Evolutionary conservation across 2,329 filamentous ascomycete species (phyloP).

Genomic region (Colletotrichum sp.): DNA sequence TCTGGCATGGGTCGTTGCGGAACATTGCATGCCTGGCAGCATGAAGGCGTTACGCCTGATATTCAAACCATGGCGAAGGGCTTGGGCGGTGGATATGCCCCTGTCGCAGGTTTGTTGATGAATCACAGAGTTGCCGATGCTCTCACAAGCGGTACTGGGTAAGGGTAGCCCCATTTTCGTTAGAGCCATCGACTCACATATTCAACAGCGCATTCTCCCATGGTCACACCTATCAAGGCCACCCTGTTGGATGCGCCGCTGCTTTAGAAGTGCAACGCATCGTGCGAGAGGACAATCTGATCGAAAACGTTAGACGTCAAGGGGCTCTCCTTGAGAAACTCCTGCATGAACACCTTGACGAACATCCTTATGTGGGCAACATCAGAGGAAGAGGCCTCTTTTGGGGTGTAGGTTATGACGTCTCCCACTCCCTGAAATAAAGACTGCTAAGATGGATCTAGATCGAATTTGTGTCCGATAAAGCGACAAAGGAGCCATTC

Average conservation of each 20-base stretch:
- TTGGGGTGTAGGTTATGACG: constrained; percentile 26
- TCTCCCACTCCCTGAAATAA: no score
- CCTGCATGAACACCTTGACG: constrained; percentile 25
- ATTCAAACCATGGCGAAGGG: constrained; percentile 65
- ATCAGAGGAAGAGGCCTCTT: constrained; percentile 34
- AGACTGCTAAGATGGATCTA: not conserved
- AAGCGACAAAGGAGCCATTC: constrained; percentile 30
- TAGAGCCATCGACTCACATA: not conserved
- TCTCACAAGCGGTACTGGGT: constrained; percentile 49
- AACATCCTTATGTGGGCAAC: constrained; percentile 32
- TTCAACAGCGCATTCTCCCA: constrained; percentile 42
- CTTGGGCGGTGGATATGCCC: constrained; percentile 59
- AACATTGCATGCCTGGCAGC: constrained; percentile 10
- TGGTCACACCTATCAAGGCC: constrained; percentile 68
- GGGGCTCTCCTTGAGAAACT: constrained; percentile 39
- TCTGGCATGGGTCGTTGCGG: constrained; percentile 15
- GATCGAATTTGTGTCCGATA: constrained; percentile 33
- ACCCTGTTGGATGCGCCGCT: constrained; percentile 63
- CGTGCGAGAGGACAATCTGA: constrained; percentile 59
- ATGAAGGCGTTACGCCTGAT: constrained; percentile 49
- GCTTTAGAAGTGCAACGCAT: constrained; percentile 68
- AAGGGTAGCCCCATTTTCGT: constrained; percentile 7
- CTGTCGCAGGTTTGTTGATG: constrained; percentile 61
- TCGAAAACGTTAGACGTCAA: constrained; percentile 62
- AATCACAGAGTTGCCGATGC: constrained; percentile 52